Conservation (phyloP, 2,329 filamentous ascomycete genomes). For the Laburnicola sp. region DNA sequence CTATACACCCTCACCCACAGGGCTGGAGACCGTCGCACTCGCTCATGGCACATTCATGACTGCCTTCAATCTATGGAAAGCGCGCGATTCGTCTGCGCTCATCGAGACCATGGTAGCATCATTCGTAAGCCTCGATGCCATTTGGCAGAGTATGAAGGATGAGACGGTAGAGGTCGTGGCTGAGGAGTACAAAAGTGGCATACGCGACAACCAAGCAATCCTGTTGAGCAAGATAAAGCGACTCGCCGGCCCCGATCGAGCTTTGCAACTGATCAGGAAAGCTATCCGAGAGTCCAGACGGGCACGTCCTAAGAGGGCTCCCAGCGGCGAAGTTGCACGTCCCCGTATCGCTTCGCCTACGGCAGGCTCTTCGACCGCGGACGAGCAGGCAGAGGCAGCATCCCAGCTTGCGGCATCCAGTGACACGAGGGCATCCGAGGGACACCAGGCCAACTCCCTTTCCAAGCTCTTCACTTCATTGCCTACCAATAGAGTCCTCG, state of each 20-base stretch:
- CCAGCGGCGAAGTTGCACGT: slow-evolving; percentile 66
- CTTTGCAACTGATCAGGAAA: slow-evolving; percentile 72
- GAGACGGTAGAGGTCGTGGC: slow-evolving; percentile 73
- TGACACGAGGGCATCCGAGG: slow-evolving; percentile 19
- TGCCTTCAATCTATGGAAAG: slow-evolving; percentile 82
- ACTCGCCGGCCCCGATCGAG: slow-evolving; percentile 70
- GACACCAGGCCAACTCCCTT: slow-evolving; percentile 50
- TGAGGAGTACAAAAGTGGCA: slow-evolving; percentile 76
- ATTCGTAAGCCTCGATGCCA: slow-evolving; percentile 81
- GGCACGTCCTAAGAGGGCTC: slow-evolving; percentile 65
- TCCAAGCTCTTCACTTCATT: slow-evolving; percentile 62
- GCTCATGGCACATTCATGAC: slow-evolving; percentile 74
- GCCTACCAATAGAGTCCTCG: slow-evolving; percentile 72
- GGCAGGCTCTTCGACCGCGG: slow-evolving; percentile 30
- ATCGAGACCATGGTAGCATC: slow-evolving; percentile 85
- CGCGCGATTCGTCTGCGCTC: slow-evolving; percentile 74
- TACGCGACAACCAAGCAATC: slow-evolving; percentile 78
- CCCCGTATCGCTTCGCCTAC: slow-evolving; percentile 61
- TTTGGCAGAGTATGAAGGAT: slow-evolving; percentile 81
- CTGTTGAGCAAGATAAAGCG: slow-evolving; percentile 79
- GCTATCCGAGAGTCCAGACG: slow-evolving; percentile 73
- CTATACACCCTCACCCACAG: slow-evolving; percentile 65
- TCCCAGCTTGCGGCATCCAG: slow-evolving; percentile 33
- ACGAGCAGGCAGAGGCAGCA: slow-evolving; percentile 35
- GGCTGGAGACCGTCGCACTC: slow-evolving; percentile 66